Base-by-base conservation (phyloP, 495 filamentous ascomycete species). In the Bombardia bombarda region DNA sequence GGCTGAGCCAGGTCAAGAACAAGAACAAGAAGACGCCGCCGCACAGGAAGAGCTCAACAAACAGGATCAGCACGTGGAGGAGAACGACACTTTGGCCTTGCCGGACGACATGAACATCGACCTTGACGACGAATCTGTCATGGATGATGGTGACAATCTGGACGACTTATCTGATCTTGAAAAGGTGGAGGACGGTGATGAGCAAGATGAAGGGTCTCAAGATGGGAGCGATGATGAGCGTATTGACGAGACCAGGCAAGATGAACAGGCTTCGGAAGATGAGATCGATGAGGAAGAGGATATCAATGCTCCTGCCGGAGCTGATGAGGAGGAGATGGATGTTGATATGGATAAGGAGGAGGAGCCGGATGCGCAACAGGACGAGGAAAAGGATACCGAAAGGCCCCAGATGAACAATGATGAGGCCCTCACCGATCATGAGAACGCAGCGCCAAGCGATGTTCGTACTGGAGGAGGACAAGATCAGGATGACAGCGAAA, bases 11-110 rank as follows among this genome's bases (percentile, higher is more conserved):
- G 84, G 87, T 16, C 72, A 81, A 2, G 80, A 90, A 49, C 80
- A 92, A 46, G 85, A 95, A 49, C 79, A 90, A 49, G 80, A 92
- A 46, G 85, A 95, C 48, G 75, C 82, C 38, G 80, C 87, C 18
- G 68, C 80, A 40, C 77, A 84, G 34, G 73, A 76, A 38, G 79
- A 79, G 36, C 63, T 70, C 21, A 80, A 80, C 32, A 77, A 74
- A 17, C 73, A 75, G 41, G 83, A 83, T 36, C 74, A 79, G 45
- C 79, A 83, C 43, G 82, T 83, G 22, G 71, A 82, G 34, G 78
- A 78, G 31, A 68, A 72, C 16, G 74, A 79, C 32, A 70, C 70
- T 4, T 51, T 82, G 32, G 76, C 71, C 19, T 51, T 82, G 31
- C 79, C 86, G 38, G 86, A 88, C 36, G 82, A 87, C 46, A 76